phyloP scores from a whole-genome alignment of 306 rosid species.

The Citrullus mucosospermus region DNA sequence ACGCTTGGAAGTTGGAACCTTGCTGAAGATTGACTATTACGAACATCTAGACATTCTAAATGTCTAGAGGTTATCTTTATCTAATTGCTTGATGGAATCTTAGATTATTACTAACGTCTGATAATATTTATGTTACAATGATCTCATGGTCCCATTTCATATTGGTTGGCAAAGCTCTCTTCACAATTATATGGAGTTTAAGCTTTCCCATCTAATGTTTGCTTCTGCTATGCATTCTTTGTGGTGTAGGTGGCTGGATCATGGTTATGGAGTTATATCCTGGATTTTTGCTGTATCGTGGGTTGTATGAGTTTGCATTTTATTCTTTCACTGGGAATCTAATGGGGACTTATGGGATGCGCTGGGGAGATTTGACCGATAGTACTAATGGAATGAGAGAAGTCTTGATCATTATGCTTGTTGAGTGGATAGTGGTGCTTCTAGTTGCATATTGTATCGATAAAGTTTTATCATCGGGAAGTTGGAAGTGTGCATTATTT shows the following conservation, averaged over 20 bases:
- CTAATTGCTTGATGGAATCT: background rate
- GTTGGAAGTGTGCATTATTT: conserved; percentile 36
- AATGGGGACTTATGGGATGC: conserved; percentile 61
- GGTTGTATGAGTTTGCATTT: conserved; percentile 57
- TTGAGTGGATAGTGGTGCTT: conserved; percentile 62
- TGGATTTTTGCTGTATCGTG: conserved; percentile 70
- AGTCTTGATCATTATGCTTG: conserved; percentile 45
- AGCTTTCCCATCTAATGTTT: background rate
- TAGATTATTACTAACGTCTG: background rate
- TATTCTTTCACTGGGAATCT: conserved; percentile 29
- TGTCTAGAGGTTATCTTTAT: background rate
- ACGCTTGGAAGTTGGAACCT: background rate
- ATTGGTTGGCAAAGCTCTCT: background rate
- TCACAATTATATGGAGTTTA: background rate
- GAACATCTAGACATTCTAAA: background rate
- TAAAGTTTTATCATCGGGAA: conserved; percentile 42
- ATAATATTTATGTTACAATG: background rate
- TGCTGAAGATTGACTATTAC: background rate
- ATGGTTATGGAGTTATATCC: conserved; percentile 63
- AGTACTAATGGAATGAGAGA: conserved; percentile 56
- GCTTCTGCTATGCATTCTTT: background rate
- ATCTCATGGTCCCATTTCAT: background rate
- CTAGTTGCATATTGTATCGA: conserved; percentile 44
- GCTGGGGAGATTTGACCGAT: conserved; percentile 55
- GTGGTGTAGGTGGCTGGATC: conserved; percentile 43